A percentile compares a stretch with the other conserved stretches of the same genome.
These are phyloP conservation scores for Phytopythium boreale DNA, from an alignment of 352 stramenopile species.

Conservation along the genomic window DNA sequence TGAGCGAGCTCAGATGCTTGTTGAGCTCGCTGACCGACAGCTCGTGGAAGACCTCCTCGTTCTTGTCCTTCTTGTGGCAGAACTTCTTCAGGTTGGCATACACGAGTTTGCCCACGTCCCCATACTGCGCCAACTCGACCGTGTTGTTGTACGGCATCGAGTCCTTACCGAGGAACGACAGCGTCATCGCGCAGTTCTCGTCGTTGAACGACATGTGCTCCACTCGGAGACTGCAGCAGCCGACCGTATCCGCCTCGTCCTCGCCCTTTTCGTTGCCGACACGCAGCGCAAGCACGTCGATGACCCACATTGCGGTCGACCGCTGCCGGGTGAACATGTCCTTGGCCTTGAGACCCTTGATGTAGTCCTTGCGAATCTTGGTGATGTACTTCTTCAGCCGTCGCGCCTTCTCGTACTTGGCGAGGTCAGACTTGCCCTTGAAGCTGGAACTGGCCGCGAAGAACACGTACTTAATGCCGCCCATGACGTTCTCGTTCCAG, in stretches of 20 bases:
- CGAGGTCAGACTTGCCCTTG: slow-evolving; percentile 98
- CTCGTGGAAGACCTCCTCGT: slow-evolving; percentile 98
- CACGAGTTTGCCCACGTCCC: slow-evolving; percentile 88
- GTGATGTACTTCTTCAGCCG: slow-evolving; percentile 97
- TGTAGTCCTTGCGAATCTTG: slow-evolving; percentile 93
- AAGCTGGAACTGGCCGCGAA: slow-evolving; percentile 97
- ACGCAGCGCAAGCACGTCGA: slow-evolving; percentile 99
- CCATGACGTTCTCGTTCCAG: slow-evolving; percentile 99
- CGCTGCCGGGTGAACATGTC: slow-evolving; percentile 92
- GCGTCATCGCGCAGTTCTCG: slow-evolving; percentile 92
- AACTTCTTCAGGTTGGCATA: slow-evolving; percentile 97
- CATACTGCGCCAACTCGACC: slow-evolving; percentile 93
- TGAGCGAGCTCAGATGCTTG: slow-evolving; percentile 97
- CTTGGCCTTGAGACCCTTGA: slow-evolving; percentile 84
- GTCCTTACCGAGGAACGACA: slow-evolving; percentile 99
- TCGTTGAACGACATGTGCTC: slow-evolving; percentile 98
- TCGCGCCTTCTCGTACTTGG: slow-evolving; percentile 99
- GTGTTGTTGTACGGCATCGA: slow-evolving; percentile 99
- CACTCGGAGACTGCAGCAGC: slow-evolving; percentile 98
- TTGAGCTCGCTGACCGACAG: slow-evolving; percentile 97
- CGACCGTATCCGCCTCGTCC: slow-evolving; percentile 99
- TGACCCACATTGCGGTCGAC: slow-evolving; percentile 99
- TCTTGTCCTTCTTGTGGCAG: slow-evolving; percentile 93
- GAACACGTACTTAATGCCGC: slow-evolving; percentile 99
- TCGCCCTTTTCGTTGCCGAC: slow-evolving; percentile 99